These are phyloP conservation scores for Lasiodiplodia gonubiensis DNA, from an alignment of 2,329 filamentous ascomycete species.

Conservation along the genomic window DNA sequence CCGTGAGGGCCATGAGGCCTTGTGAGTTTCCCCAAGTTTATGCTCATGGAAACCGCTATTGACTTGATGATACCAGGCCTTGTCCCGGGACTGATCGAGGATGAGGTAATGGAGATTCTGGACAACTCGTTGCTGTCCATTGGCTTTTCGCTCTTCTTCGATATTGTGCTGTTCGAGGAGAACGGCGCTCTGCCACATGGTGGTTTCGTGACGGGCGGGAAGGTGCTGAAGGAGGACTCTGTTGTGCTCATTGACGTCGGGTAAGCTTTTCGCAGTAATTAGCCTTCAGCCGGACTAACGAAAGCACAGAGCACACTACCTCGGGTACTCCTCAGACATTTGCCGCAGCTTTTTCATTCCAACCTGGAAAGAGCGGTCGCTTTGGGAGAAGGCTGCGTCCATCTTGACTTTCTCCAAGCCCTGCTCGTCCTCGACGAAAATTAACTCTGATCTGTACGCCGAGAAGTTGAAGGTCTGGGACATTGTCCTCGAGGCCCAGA, in stretches of 20 bases:
- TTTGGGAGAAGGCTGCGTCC: conserved; percentile 36
- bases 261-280: background rate
- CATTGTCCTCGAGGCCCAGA: conserved; percentile 67
- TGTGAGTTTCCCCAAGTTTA: conserved; percentile 33
- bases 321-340: conserved; percentile 69
- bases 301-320: conserved; percentile 57
- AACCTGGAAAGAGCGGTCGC: conserved; percentile 37
- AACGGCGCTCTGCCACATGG: conserved; percentile 61
- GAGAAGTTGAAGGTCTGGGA: conserved; percentile 66
- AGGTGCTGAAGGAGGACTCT: conserved; percentile 59
- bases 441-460: conserved; percentile 31
- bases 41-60: background rate
- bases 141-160: conserved; percentile 65
- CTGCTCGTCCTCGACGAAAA: conserved; percentile 27
- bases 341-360: conserved; percentile 64
- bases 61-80: conserved; percentile 44
- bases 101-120: conserved; percentile 62
- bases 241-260: conserved; percentile 68
- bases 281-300: background rate
- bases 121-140: conserved; percentile 61
- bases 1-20: conserved; percentile 62
- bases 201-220: conserved; percentile 56
- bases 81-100: conserved; percentile 62
- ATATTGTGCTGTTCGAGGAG: conserved; percentile 68
- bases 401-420: conserved; percentile 16